Evolutionary conservation across 805 yeast species (phyloP).

Genomic region (Candida sithepensis): DNA sequence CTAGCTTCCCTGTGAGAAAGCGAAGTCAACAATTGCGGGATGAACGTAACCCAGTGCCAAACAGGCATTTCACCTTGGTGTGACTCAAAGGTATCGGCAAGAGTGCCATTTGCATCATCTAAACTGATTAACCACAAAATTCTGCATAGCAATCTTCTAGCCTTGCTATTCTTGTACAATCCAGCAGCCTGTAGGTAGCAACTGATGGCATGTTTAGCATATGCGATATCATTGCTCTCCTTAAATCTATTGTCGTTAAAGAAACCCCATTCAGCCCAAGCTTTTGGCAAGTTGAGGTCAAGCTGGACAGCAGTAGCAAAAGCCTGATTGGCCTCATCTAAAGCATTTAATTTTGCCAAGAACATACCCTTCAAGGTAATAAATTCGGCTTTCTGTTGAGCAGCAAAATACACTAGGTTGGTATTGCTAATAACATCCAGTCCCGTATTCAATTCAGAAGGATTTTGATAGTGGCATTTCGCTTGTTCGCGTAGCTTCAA

Average conservation of each 20-base stretch:
- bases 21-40: slow-evolving; percentile 89
- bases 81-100: slow-evolving; percentile 84
- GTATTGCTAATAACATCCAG: slow-evolving; percentile 96
- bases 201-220: slow-evolving; percentile 90
- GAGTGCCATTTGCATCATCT: slow-evolving; percentile 78
- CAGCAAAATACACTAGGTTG: slow-evolving; percentile 90
- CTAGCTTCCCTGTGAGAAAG: slow-evolving; percentile 89
- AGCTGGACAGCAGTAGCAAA: slow-evolving; percentile 97
- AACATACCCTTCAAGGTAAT: slow-evolving; percentile 98
- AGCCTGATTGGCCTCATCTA: slow-evolving; percentile 95
- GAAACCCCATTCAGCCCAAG: slow-evolving; percentile 99
- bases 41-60: slow-evolving; percentile 98
- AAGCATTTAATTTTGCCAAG: slow-evolving; percentile 81
- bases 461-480: slow-evolving; percentile 92
- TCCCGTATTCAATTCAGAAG: slow-evolving; percentile 88
- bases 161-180: slow-evolving; percentile 85
- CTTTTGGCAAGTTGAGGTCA: slow-evolving; percentile 90
- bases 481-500: slow-evolving; percentile 95
- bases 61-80: slow-evolving; percentile 96
- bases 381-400: slow-evolving; percentile 97
- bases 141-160: slow-evolving; percentile 82
- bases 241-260: slow-evolving; percentile 86
- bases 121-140: slow-evolving; percentile 90
- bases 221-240: slow-evolving; percentile 72
- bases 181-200: slow-evolving; percentile 98